Base-by-base conservation (phyloP, 345 rosid genomes). In the Eucalyptus fibrosa region DNA sequence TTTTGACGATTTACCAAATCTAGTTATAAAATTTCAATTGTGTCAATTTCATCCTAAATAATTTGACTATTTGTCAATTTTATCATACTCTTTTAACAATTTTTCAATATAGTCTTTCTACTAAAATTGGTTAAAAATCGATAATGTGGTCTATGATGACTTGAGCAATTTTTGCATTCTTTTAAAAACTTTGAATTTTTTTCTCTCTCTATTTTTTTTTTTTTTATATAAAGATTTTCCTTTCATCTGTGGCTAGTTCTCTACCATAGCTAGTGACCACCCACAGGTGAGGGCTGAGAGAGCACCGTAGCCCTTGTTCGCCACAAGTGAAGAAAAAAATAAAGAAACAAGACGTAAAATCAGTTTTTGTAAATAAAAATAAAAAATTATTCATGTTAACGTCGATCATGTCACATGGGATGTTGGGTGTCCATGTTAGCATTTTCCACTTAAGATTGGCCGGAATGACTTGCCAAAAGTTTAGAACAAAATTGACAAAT, bases 401-500 rank as follows among this genome's bases (percentile, higher is more conserved):
- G 1, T 28, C 0, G 1, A 24, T 1, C 16, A 26, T 0, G 1
- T 28, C 32, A 60, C 16, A 12, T 26, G n/a, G 15, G 32, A 60
- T 26, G 32, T 12, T 26, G 26, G 59, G 26, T 1, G 0, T 53
- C 59, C 26, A 53, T 0, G 8, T 26, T 12, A 60, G 15, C 8
- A 60, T 60, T 60, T 59, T 60, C n/a, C 16, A 0, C 3, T 60
- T 26, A 5, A 26, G 67, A 12, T 28, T 60, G 15, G 9, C 4
- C 1, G 0, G 8, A 60, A 60, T 28, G 32, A 13, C 34, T 60
- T 28, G 0, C 3, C 15, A 60, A 60, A 60, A 30, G 4, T 60
- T 60, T 60, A 60, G 0, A 0, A 28, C 17, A 28, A 60, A 60
- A 12, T 60, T 60, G 16, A 26, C n/a, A 56, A 56, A 60, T 0